Evolutionary conservation across 2,329 filamentous ascomycete genomes (phyloP), one percentile per base, ranked within the genome.

Genomic region (Fusarium sulawesiense): DNA sequence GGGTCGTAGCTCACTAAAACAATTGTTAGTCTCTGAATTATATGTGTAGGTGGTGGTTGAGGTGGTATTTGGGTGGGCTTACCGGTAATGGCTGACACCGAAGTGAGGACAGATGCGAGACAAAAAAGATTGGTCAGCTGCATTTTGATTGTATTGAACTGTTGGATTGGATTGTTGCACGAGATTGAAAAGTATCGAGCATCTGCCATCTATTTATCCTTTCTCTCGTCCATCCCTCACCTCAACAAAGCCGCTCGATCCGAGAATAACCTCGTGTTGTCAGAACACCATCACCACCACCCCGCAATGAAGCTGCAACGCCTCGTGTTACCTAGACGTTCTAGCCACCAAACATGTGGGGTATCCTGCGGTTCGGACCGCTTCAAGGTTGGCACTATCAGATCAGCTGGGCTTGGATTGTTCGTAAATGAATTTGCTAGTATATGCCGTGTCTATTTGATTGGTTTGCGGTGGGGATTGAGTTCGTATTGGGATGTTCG

Each of bases 1-100:
- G 82, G 79, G 80, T 94, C 92, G 79, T 90, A 95, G 68, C 90
- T 91, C 74, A 94, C 91, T 74, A 1, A 25, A 25, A 7, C 6
- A 7, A 11, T 0, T 14, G 27, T 78, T 75, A 42, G 44, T 18
- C 32, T 37, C 4, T 4, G 1, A 1, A 1, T 4, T 7, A 3
- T 48, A 16, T 37, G 9, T 20, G 11, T 25, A 4, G 16, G 29
- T 7, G 8, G 10, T 18, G 18, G 11, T 29, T 6, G 16, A 2
- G 49, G 34, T 42, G 5, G 23, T 42, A 53, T 42, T 14, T 50
- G 29, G 8, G 13, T 9, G 13, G 23, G 23, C 60, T 16, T 71
- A 80, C 79, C 78, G 14, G 75, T 74, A 12, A 69, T 64, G 56
- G 81, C 81, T 16, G 79, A 73, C 37, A 76, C 75, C 11, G 79